Evolutionary conservation across 352 stramenopile genomes (phyloP).

Genomic region (Lagenidium sp.): DNA sequence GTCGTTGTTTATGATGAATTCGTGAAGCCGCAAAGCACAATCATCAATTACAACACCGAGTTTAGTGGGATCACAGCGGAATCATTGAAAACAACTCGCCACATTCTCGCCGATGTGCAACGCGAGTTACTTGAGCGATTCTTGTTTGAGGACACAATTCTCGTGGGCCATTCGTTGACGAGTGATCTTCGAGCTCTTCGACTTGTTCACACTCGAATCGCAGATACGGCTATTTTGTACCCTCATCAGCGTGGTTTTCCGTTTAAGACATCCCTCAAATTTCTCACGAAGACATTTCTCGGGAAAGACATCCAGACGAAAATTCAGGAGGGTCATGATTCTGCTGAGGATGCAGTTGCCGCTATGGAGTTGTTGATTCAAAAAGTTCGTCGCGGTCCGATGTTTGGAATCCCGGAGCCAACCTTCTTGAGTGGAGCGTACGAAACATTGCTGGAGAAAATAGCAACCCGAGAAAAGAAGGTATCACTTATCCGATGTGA

Average conservation of each 20-base stretch:
- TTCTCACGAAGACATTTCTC: conserved; percentile 77
- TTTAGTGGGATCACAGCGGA: conserved; percentile 85
- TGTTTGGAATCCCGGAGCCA: conserved; percentile 55
- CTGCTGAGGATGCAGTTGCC: conserved; percentile 68
- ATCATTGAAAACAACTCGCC: conserved; percentile 41
- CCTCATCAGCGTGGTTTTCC: conserved; percentile 77
- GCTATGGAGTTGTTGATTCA: conserved; percentile 70
- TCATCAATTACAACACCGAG: conserved; percentile 87
- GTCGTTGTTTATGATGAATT: conserved; percentile 74
- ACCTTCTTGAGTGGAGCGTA: conserved; percentile 31
- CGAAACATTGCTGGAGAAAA: conserved; percentile 60
- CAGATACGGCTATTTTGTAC: conserved; percentile 78
- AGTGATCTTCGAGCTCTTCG: conserved; percentile 75
- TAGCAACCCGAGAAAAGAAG: conserved; percentile 29
- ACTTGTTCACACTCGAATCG: conserved; percentile 59
- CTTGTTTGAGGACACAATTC: conserved; percentile 63
- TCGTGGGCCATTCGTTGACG: conserved; percentile 83
- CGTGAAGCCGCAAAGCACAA: conserved; percentile 74
- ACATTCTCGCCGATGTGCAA: conserved; percentile 68
- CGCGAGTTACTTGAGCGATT: conserved; percentile 39
- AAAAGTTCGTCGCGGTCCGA: conserved; percentile 58
- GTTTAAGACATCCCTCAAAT: conserved; percentile 78
- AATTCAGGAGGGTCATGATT: conserved; percentile 64
- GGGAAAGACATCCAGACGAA: conserved; percentile 69
- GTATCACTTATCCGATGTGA: conserved; percentile 33